Evolutionary conservation across 1,284 basidiomycete genomes (phyloP).

Genomic region (Meira miltonrushii): DNA sequence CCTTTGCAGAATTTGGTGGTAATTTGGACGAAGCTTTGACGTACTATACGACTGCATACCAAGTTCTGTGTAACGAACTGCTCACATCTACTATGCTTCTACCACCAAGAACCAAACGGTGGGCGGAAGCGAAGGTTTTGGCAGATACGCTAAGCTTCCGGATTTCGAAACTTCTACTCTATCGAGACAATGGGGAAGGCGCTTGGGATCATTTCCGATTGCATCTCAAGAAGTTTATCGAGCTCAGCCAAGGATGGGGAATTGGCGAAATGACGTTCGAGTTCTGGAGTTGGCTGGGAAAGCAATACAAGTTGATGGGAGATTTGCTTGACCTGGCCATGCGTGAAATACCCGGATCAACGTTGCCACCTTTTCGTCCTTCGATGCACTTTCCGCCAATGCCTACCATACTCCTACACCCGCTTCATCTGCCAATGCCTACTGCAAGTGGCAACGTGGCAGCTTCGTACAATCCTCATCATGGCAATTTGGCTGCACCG

Average conservation of each 20-base stretch:
- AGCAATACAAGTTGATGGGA: slow-evolving; percentile 59
- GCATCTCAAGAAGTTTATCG: slow-evolving; percentile 77
- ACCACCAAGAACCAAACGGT: slow-evolving; percentile 87
- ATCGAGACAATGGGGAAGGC: slow-evolving; percentile 73
- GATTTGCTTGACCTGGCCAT: slow-evolving; percentile 35
- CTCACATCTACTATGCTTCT: slow-evolving; percentile 66
- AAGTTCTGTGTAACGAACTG: slow-evolving; percentile 8
- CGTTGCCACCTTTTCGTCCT: slow-evolving; percentile 25
- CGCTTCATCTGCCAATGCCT: slow-evolving; percentile 17
- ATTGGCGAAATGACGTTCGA: slow-evolving; percentile 96
- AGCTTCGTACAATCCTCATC: slow-evolving; percentile 12
- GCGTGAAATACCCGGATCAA: slow-evolving; percentile 12
- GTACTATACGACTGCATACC: slow-evolving; percentile 23
- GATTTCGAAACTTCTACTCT: slow-evolving; percentile 64
- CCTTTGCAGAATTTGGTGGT: slow-evolving; percentile 86
- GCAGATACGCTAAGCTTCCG: slow-evolving; percentile 60
- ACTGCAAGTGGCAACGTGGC: slow-evolving; percentile 13
- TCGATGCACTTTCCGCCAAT: slow-evolving; percentile 26
- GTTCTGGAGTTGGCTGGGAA: slow-evolving; percentile 91
- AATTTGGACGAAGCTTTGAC: slow-evolving; percentile 66
- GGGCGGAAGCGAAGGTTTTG: slow-evolving; percentile 96
- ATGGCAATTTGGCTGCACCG: slow-evolving; percentile 23
- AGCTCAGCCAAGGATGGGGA: slow-evolving; percentile 86
- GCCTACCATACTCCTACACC: slow-evolving; percentile 28
- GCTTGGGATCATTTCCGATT: slow-evolving; percentile 64